These are phyloP conservation scores for Inga leiocalycina DNA, from an alignment of 306 rosid genomes.

Conservation along the genomic window DNA sequence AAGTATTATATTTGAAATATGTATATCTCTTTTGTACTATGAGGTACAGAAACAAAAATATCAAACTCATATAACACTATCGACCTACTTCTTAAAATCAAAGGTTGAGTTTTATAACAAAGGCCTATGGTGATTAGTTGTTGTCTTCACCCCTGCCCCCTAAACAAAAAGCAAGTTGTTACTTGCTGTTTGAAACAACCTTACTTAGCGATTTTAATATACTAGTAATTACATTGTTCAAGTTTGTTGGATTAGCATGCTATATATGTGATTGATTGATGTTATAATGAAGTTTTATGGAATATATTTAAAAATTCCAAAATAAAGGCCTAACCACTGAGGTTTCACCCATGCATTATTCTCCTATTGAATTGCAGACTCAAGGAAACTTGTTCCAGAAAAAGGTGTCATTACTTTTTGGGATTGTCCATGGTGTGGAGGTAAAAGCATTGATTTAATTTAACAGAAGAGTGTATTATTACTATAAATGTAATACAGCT, in stretches of 20 bases:
- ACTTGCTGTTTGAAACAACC: conserved; percentile 3
- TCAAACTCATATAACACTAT: conserved; percentile 1
- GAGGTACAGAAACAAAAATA: background rate
- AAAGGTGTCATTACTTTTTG: conserved; percentile 79
- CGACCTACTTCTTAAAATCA: background rate
- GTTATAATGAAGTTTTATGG: conserved; percentile 17
- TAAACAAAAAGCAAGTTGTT: background rate
- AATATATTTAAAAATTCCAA: background rate
- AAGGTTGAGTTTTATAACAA: background rate
- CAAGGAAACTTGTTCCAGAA: conserved; percentile 97
- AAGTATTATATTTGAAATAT: background rate
- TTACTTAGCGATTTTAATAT: background rate
- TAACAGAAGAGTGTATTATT: conserved; percentile 12
- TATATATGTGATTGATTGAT: conserved; percentile 3
- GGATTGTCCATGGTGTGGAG: conserved; percentile 82
- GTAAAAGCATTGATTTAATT: conserved; percentile 44
- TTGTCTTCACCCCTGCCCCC: background rate
- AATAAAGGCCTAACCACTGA: conserved; percentile 8
- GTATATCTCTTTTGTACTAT: background rate
- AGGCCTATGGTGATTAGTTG: background rate
- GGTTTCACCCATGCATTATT: conserved; percentile 26
- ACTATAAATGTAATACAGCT: conserved; percentile 8
- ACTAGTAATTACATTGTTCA: background rate
- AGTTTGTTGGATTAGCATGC: conserved; percentile 8
- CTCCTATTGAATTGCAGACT: conserved; percentile 57